A percentile compares a stretch with the other conserved stretches of the same genome.
phyloP scores from a whole-genome alignment of 139 green algal genomes.

The Pseudopediastrum boryanum region DNA sequence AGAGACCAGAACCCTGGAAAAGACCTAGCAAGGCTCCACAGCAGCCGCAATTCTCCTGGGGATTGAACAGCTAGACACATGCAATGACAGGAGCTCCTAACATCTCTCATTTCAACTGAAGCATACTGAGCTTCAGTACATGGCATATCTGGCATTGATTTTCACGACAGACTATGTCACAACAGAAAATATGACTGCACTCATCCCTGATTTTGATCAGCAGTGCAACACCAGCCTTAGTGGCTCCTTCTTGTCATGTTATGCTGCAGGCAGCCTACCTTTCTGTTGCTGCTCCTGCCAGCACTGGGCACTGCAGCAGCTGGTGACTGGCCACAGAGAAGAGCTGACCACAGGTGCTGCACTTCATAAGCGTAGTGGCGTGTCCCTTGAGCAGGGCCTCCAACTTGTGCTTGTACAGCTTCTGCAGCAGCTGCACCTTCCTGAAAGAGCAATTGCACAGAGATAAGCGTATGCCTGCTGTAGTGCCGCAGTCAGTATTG shows the following conservation, averaged over 20 bases:
- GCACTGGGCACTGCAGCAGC: slow-evolving; percentile 25
- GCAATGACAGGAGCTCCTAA: not conserved
- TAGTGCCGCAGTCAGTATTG: too few relatives aligned
- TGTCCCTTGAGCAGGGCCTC: slow-evolving; percentile 15
- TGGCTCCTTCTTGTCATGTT: not conserved
- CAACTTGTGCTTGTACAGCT: slow-evolving; percentile 40
- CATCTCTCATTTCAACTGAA: not conserved
- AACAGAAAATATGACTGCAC: not conserved
- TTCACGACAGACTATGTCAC: not conserved
- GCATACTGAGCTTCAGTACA: not conserved
- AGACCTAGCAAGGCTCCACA: too few relatives aligned
- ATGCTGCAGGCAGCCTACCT: not conserved
- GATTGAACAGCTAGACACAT: too few relatives aligned
- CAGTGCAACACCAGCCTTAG: not conserved
- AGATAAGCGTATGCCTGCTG: too few relatives aligned
- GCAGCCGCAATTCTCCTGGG: too few relatives aligned
- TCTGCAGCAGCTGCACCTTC: slow-evolving; percentile 24
- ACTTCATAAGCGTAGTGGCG: slow-evolving; percentile 29
- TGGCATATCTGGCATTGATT: not conserved
- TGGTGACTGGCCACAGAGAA: slow-evolving; percentile 19
- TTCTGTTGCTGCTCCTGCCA: not conserved
- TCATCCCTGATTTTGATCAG: not conserved
- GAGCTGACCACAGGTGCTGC: slow-evolving; percentile 24
- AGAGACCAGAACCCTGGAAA: not conserved
- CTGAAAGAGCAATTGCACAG: too few relatives aligned